Percentiles rank a stretch among this genome's conserved stretches.
Evolutionary conservation across 768 basidiomycete genomes (phyloP).

Genomic region (Astraeus odoratus): DNA sequence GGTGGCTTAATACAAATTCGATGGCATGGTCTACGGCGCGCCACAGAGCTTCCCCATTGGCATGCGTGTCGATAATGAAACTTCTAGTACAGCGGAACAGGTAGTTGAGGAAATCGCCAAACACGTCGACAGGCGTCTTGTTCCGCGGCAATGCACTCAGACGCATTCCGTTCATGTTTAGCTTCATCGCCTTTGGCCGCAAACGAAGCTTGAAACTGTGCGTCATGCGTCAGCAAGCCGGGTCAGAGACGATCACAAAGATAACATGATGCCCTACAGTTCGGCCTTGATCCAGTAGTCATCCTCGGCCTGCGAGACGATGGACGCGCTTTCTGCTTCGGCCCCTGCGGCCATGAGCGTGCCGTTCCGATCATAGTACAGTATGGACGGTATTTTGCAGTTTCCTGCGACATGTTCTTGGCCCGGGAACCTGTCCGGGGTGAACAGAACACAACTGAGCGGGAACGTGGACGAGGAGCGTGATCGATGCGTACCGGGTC

Average conservation of each 20-base stretch:
- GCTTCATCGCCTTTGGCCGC: constrained; percentile 69
- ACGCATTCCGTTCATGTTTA: constrained; percentile 81
- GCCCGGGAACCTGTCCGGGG: constrained; percentile 59
- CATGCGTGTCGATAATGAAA: constrained; percentile 79
- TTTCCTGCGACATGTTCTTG: constrained; percentile 84
- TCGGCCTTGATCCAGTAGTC: constrained; percentile 72
- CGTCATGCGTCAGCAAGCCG: constrained; percentile 1
- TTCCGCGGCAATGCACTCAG: constrained; percentile 59
- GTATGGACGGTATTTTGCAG: constrained; percentile 72
- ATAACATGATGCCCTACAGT: constrained; percentile 46
- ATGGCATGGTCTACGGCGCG: constrained; percentile 61
- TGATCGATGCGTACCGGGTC: constrained; percentile 46
- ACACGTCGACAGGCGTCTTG: constrained; percentile 66
- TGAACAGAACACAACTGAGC: background rate
- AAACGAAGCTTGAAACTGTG: constrained; percentile 74
- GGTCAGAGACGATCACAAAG: background rate
- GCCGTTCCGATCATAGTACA: constrained; percentile 67
- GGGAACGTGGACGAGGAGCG: background rate
- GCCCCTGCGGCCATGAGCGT: constrained; percentile 68
- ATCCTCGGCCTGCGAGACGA: constrained; percentile 63
- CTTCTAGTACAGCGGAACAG: constrained; percentile 66
- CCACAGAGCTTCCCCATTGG: constrained; percentile 65
- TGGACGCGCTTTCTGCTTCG: constrained; percentile 59
- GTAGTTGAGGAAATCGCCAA: constrained; percentile 74
- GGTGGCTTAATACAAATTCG: constrained; percentile 72